Base-by-base conservation (phyloP, 73 alveolate genomes). In the Paramecium primaurelia region DNA sequence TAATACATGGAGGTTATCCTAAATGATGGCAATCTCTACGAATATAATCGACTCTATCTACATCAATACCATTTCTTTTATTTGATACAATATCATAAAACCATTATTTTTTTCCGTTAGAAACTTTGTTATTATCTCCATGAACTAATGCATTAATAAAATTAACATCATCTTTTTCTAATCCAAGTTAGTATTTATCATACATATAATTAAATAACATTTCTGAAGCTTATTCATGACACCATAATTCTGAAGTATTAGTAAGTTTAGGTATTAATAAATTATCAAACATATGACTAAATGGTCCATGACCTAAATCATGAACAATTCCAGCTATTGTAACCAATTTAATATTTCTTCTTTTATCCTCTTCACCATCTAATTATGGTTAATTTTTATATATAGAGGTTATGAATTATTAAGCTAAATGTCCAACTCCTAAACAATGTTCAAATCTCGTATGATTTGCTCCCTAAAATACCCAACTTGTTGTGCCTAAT, bases 221-320 rank as follows among this genome's bases (percentile, higher is more conserved):
- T 26, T 95, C 95, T 30, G 99, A 96, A 11, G 97, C 97, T 60
- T 96, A 93, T 87, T 97, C 99, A 96, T 96, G 99, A 37, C 92
- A 95, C 99, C 98, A 97, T 16, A 90, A 34, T 54, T 71, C 92
- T 64, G 68, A 36, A 25, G 75, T 58, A 59, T 92, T 88, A 16
- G 92, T 69, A 3, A 92, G 25, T 40, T 73, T 59, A 11, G 95
- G 93, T 37, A 96, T 93, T 5, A 97, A 77, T 59, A 93, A 49
- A 44, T 71, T 68, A 88, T 97, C 98, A 86, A 96, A 97, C 84
- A 97, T 84, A 93, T 97, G 99, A 58, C 97, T 89, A 86, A 95
- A 92, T 26, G 97, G 96, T 0, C 99, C 99, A 93, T 97, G 99
- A 11, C 99, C 99, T 6, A 97, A 88, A 93, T 97, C 99, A 73